phyloP scores from a whole-genome alignment of 805 yeast genomes.

The Metschnikowia proteae region DNA sequence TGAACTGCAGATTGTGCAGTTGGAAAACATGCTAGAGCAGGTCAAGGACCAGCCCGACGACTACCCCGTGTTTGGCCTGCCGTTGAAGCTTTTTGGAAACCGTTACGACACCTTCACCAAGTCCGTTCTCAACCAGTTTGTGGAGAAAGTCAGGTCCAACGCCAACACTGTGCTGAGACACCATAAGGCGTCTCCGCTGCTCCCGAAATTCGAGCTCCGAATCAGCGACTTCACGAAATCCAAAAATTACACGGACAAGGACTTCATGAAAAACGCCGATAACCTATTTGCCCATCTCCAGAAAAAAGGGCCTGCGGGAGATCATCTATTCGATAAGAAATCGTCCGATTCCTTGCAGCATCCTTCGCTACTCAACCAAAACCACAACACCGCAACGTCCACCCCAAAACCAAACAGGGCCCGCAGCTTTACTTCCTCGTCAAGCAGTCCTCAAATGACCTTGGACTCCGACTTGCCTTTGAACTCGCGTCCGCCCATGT shows the following conservation, averaged over 20 bases:
- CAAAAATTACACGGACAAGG: slow-evolving; percentile 33
- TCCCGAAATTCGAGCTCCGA: slow-evolving; percentile 19
- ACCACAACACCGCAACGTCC: slow-evolving; percentile 32
- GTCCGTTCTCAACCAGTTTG: slow-evolving; percentile 18
- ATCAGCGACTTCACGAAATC: slow-evolving; percentile 30
- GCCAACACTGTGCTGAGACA: slow-evolving; percentile 16
- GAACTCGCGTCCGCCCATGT: slow-evolving; percentile 8
- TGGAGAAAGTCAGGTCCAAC: slow-evolving; percentile 17
- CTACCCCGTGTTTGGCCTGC: slow-evolving; percentile 28
- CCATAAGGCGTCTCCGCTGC: slow-evolving; percentile 2
- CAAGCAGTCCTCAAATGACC: slow-evolving; percentile 1
- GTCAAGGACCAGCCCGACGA: slow-evolving; percentile 21
- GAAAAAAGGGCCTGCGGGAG: slow-evolving; percentile 24
- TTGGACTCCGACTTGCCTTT: slow-evolving; percentile 1
- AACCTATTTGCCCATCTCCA: slow-evolving; percentile 37
- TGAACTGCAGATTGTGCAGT: slow-evolving; percentile 20
- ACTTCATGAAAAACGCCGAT: slow-evolving; percentile 37
- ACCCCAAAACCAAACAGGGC: slow-evolving; percentile 33
- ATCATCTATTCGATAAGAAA: slow-evolving; percentile 4
- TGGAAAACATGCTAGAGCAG: slow-evolving; percentile 24
- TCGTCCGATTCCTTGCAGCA: slow-evolving; percentile 5
- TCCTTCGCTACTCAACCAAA: slow-evolving; percentile 6
- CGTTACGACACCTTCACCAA: slow-evolving; percentile 42
- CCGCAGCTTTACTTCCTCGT: slow-evolving; percentile 1
- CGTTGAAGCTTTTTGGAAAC: slow-evolving; percentile 37